Base-by-base conservation (phyloP, 2,329 filamentous ascomycete species). In the Aspergillus awamori region DNA sequence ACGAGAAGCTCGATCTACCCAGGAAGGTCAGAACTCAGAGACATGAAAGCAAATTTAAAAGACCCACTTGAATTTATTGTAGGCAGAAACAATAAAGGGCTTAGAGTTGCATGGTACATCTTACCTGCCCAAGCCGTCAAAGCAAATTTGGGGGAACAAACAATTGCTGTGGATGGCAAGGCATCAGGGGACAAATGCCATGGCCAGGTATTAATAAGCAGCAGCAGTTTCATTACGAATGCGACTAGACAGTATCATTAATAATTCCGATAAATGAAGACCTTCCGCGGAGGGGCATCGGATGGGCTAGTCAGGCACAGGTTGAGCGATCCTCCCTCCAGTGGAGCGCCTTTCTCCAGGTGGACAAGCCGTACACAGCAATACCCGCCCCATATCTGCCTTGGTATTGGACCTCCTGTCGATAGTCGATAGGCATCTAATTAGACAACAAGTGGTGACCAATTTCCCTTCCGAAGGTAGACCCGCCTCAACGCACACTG, bases 291-390 rank as follows among this genome's bases (percentile, higher is more conserved):
- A 57, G 59, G 62, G 59, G 53, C 52, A 30, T 41, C 47, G 15
- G 51, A 36, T 33, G 24, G 57, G 38, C 56, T 64, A 64, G 62
- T 57, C 62, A 62, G 60, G 60, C 56, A 64, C 62, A 48, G 56
- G 58, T 53, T 62, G 57, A 62, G 62, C 59, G 57, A 64, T 60
- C 59, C 33, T 53, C 48, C 58, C 55, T 41, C 24, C 57, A 47
- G 62, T 64, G 62, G 62, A 62, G 59, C 39, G 47, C 11, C 33
- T 59, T 59, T 36, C 55, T 61, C 51, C 54, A 58, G 61, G 57
- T 55, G 45, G 36, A 41, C 26, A 49, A 36, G 54, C 43, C 54
- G 24, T 36, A 30, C 38, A 20, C 53, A 43, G 41, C 53, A 38
- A 55, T 55, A 56, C 53, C 53, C 26, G 26, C 26, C 53, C 53